Percentiles rank a stretch among this genome's conserved stretches.
These are phyloP conservation scores for Neoscytalidium dimidiatum DNA, from an alignment of 2,329 filamentous ascomycete genomes.

Conservation along the genomic window DNA sequence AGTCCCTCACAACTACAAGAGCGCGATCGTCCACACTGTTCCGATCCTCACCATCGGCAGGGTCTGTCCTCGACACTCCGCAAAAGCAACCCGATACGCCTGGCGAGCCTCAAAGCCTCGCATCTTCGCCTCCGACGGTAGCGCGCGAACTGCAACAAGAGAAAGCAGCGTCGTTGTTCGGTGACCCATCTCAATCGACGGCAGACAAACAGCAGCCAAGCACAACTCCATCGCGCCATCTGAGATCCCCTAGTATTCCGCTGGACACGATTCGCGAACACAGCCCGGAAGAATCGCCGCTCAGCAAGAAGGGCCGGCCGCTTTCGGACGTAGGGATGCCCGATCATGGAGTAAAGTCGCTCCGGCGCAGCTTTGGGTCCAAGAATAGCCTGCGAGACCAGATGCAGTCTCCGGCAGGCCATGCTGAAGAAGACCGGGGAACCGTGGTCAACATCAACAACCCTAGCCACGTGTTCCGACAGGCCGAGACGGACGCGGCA, in stretches of 20 bases:
- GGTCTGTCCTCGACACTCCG: slow-evolving; percentile 22
- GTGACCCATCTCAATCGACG: not conserved
- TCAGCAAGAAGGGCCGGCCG: slow-evolving; percentile 45
- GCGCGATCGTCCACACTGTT: slow-evolving; percentile 39
- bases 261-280: slow-evolving; percentile 57
- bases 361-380: slow-evolving; percentile 26
- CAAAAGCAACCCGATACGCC: slow-evolving; percentile 28
- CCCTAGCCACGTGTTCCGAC: not conserved
- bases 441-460: not conserved
- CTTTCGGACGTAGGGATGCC: slow-evolving; percentile 45
- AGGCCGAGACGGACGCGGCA: not conserved
- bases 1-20: slow-evolving; percentile 33
- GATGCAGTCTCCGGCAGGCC: not conserved
- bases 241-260: slow-evolving; percentile 32
- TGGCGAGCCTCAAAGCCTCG: slow-evolving; percentile 15
- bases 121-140: slow-evolving; percentile 18
- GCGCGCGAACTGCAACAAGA: not conserved
- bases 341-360: slow-evolving; percentile 45
- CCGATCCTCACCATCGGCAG: slow-evolving; percentile 39
- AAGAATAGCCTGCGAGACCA: slow-evolving; percentile 2
- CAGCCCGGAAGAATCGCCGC: slow-evolving; percentile 44
- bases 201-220: not conserved
- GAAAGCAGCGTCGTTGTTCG: not conserved
- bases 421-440: slow-evolving; percentile 39
- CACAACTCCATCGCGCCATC: slow-evolving; percentile 28